Base-by-base conservation (phyloP, 192 early-diverging fungal species). In the Helicostylum pulchrum region DNA sequence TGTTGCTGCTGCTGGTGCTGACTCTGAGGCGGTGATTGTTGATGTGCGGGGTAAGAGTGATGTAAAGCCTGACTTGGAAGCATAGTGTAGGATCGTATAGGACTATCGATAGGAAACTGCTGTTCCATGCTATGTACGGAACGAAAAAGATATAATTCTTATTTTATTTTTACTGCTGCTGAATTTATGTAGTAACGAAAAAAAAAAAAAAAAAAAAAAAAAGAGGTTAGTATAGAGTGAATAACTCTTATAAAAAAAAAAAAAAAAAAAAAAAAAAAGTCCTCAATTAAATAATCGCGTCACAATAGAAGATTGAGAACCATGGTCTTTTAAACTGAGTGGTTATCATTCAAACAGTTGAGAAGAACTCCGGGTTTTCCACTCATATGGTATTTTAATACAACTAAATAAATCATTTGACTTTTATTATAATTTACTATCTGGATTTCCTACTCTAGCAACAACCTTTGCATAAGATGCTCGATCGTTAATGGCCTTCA, bases 391-490 rank as follows among this genome's bases (percentile, higher is more conserved):
- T 52, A n/a, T n/a, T n/a, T n/a, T n/a, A 23, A 23, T 30, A 53
- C 14, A 26, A 53, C 19, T 21, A 53, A 19, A 1, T n/a, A n/a
- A 21, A 9, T 11, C 19, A 51, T 15, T 56, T 56, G n/a, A 39
- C 32, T 36, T 42, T 19, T 20, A 45, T 65, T 74, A 74, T 14
- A 74, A 39, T 26, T 65, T 74, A 42, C 67, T 74, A 20, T 67
- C 64, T 26, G 36, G 23, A 23, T 30, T 32, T 12, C 63, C 58
- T 15, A 75, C 17, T 30, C 21, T 64, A 12, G 74, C 88, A 19
- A 95, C 77, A 0, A 92, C 92, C 64, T 95, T 95, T 6, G 89
- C 93, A 66, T 80, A 92, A 14, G 91, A 90, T 47, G 88, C 77
- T 49, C 92, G 77, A 6, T 63, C 64, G 12, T 83, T 85, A 57